phyloP scores from a whole-genome alignment of 2,329 filamentous ascomycete genomes.

The Byssochlamys sp. region DNA sequence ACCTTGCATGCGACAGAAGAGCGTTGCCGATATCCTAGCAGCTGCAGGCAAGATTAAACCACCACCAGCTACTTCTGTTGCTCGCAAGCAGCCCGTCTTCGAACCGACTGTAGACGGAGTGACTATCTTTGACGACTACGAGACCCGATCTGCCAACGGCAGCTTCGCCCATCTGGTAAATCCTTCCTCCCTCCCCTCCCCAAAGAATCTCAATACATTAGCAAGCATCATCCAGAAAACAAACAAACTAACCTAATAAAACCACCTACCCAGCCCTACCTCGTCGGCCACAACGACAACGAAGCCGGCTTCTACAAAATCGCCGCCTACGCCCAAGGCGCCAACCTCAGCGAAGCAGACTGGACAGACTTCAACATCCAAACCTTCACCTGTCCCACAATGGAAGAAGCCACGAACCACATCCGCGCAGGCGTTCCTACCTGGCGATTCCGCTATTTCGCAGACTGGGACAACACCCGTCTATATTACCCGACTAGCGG shows the following conservation, averaged over 20 bases:
- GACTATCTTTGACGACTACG: slow-evolving; percentile 36
- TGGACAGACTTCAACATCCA: slow-evolving; percentile 35
- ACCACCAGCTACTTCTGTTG: slow-evolving; percentile 22
- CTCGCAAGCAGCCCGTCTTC: slow-evolving; percentile 24
- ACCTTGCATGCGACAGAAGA: slow-evolving; percentile 29
- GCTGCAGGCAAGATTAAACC: slow-evolving; percentile 29
- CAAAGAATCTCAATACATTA: neutral
- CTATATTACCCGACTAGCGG: slow-evolving; percentile 36
- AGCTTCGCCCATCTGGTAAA: slow-evolving; percentile 29
- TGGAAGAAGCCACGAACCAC: slow-evolving; percentile 30
- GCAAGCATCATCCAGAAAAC: neutral
- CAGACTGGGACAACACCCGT: slow-evolving; percentile 42
- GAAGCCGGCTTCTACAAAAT: slow-evolving; percentile 43
- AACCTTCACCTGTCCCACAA: slow-evolving; percentile 40
- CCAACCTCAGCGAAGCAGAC: slow-evolving; percentile 30
- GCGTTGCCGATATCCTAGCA: slow-evolving; percentile 28
- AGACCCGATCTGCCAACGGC: slow-evolving; percentile 21
- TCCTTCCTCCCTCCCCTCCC: neutral
- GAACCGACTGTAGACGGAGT: slow-evolving; percentile 35
- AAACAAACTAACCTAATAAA: neutral
- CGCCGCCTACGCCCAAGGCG: slow-evolving; percentile 31
- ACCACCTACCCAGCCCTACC: slow-evolving; percentile 20
- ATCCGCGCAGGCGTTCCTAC: slow-evolving; percentile 24
- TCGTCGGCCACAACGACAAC: slow-evolving; percentile 38
- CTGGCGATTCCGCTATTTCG: slow-evolving; percentile 42